Conservation (phyloP, 805 yeast genomes). For the Candida palmyrensis region DNA sequence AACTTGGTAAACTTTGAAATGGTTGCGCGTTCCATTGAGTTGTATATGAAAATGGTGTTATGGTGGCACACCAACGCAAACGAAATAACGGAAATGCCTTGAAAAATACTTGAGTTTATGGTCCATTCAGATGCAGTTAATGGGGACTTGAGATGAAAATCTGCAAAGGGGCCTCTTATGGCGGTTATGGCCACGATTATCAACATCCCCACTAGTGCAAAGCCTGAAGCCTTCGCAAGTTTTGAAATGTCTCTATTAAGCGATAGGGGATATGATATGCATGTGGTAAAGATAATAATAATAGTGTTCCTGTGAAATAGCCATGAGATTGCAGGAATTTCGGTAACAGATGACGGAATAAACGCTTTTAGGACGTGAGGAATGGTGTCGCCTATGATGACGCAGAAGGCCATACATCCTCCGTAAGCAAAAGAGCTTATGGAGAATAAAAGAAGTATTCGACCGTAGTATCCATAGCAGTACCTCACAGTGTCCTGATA, state of each 20-base stretch:
- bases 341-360: conserved; percentile 42
- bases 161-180: conserved; percentile 63
- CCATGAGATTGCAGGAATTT: conserved; percentile 36
- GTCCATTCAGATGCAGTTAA: conserved; percentile 44
- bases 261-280: conserved; percentile 79
- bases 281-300: conserved; percentile 62
- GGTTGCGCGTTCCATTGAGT: conserved; percentile 74
- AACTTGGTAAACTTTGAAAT: conserved; percentile 66
- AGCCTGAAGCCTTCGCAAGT: conserved; percentile 79
- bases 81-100: conserved; percentile 90
- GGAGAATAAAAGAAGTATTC: conserved; percentile 58
- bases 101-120: conserved; percentile 58
- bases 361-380: conserved; percentile 80
- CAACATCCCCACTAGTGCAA: conserved; percentile 82
- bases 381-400: conserved; percentile 90
- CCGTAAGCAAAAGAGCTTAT: conserved; percentile 92
- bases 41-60: conserved; percentile 84
- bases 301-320: conserved; percentile 64
- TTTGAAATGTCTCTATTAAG: conserved; percentile 76
- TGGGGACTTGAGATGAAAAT: conserved; percentile 42
- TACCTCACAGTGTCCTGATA: conserved; percentile 82
- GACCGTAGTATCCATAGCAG: conserved; percentile 75
- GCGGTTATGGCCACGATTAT: conserved; percentile 72
- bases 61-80: conserved; percentile 96
- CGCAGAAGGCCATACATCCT: conserved; percentile 90